Conservation (phyloP, 345 rosid genomes). For the Dipteronia dyeriana region DNA sequence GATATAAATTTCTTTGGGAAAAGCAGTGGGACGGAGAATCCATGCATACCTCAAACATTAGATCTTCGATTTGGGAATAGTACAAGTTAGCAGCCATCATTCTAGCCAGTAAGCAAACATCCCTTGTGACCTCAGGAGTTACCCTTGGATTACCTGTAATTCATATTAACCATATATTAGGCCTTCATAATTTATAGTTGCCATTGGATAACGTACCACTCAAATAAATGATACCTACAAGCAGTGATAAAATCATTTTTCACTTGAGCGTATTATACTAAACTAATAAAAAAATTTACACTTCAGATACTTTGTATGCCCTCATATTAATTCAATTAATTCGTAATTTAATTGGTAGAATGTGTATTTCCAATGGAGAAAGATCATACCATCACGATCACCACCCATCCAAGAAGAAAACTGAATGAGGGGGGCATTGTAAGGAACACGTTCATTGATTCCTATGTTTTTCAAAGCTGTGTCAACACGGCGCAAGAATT, state of each 20-base stretch:
- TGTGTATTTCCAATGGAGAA: not conserved
- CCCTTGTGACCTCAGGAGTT: constrained; percentile 99
- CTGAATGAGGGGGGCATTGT: constrained; percentile 96
- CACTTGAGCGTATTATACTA: not conserved
- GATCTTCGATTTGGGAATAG: constrained; percentile 87
- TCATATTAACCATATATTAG: constrained; percentile 10
- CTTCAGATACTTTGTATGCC: not conserved
- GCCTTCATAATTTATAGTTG: not conserved
- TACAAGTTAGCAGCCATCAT: constrained; percentile 99
- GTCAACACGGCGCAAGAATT: constrained; percentile 96
- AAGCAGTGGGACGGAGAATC: not conserved
- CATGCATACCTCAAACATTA: constrained; percentile 88
- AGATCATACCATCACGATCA: constrained; percentile 89
- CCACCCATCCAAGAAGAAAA: constrained; percentile 99
- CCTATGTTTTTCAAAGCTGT: constrained; percentile 97
- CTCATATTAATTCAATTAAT: not conserved
- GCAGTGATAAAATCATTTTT: constrained; percentile 1
- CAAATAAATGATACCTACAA: not conserved
- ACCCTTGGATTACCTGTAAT: constrained; percentile 92
- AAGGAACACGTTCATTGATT: constrained; percentile 88
- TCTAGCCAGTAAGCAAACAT: constrained; percentile 94
- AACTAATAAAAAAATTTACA: not conserved
- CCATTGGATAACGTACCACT: not conserved
- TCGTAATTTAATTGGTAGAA: not conserved
- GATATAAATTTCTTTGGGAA: constrained; percentile 14